phyloP scores from a whole-genome alignment of 108 stramenopile species.

The Fragilariopsis cylindrus region DNA sequence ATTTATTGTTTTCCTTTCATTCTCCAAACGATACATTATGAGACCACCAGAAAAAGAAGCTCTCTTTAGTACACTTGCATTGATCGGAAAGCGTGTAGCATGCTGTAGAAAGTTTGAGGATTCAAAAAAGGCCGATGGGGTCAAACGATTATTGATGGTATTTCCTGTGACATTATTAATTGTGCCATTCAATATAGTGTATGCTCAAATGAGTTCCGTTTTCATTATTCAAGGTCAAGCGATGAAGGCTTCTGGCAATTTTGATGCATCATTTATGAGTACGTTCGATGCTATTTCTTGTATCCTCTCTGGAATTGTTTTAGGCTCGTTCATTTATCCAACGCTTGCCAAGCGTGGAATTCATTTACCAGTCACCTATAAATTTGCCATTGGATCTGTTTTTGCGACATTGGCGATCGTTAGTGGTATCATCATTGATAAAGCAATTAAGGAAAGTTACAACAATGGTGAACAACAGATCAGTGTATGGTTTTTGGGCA shows the following conservation, averaged over 20 bases:
- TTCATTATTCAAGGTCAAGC: conserved; percentile 80
- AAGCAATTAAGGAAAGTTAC: conserved; percentile 59
- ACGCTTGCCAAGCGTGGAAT: conserved; percentile 55
- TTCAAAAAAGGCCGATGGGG: too few relatives aligned
- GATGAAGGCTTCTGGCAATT: conserved; percentile 63
- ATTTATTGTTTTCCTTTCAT: too few relatives aligned
- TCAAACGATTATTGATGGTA: conserved; percentile 47
- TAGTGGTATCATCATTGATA: conserved; percentile 66
- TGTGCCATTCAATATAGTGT: conserved; percentile 73
- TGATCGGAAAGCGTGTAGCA: too few relatives aligned
- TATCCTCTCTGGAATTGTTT: conserved; percentile 61
- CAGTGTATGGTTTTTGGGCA: conserved; percentile 69
- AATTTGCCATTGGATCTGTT: conserved; percentile 81
- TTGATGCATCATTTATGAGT: conserved; percentile 80
- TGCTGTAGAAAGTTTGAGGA: too few relatives aligned
- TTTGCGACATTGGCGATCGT: conserved; percentile 64
- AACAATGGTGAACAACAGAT: conserved; percentile 48
- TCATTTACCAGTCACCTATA: conserved; percentile 70
- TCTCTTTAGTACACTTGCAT: too few relatives aligned
- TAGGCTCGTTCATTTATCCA: conserved; percentile 65
- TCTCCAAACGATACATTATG: too few relatives aligned
- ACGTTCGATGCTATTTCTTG: conserved; percentile 71
- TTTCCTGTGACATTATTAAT: conserved; percentile 39
- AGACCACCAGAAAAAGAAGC: too few relatives aligned
- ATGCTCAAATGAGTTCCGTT: conserved; percentile 57